Evolutionary conservation across 2,329 filamentous ascomycete species (phyloP), one percentile per base, ranked within the genome.

Genomic region (Knoxdaviesia proteae): DNA sequence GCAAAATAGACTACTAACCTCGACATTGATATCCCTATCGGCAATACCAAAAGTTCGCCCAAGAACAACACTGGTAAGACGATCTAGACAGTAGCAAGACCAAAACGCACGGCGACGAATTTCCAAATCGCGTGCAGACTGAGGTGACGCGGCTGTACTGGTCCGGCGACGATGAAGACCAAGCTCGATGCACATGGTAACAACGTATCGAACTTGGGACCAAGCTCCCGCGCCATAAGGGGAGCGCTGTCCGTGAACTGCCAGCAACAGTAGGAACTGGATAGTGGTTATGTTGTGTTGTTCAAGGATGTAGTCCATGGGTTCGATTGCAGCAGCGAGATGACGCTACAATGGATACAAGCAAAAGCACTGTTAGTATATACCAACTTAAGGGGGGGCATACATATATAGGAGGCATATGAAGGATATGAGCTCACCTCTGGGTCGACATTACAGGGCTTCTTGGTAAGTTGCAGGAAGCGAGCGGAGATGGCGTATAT

Each of bases 171-270:
- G 45, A 41, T 58, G 56, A 0, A 58, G 47, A 1, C 56, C 56
- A 2, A 58, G 47, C 32, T 58, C 55, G 35, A 58, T 55, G 38
- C 52, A 54, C 0, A 56, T 45, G 1, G 53, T 49, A 20, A 54
- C 49, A 8, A 56, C 56, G 11, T 56, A 51, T 5, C 56, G 47
- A 5, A 58, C 49, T 34, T 56, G 55, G 1, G 53, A 53, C 56
- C 57, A 60, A 4, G 57, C 52, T 0, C 56, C 57, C 1, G 56
- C 53, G 6, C 56, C 56, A n/a, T 54, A 52, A 1, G 56, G 55
- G 3, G 55, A 52, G 11, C 57, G 47, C n/a, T 57, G 51, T 7
- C 55, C 54, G 29, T 58, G 55, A 0, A 60, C 49, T 0, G 54
- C 56, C 2, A 59, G 50, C 0, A 60, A 45, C 0, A 59, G 42